Evolutionary conservation across 495 filamentous ascomycete genomes (phyloP).

Genomic region (Pseudevernia furfuracea): DNA sequence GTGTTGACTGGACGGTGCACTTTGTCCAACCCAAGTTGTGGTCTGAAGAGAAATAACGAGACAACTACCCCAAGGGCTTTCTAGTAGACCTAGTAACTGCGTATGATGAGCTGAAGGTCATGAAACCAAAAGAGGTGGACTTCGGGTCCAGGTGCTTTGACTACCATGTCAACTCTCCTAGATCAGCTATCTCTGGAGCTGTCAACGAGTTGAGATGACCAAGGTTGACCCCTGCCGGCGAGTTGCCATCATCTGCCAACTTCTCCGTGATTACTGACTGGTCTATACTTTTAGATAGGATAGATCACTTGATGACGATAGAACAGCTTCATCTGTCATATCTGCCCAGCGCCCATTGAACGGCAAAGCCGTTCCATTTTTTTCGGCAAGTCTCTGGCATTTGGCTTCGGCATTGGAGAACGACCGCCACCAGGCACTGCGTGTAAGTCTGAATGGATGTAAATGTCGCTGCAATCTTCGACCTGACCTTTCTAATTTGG

Average conservation of each 20-base stretch:
- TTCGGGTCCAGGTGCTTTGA: background rate
- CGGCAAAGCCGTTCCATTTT: background rate
- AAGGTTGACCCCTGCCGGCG: background rate
- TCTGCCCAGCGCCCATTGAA: background rate
- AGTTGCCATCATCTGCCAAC: background rate
- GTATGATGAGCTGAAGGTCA: background rate
- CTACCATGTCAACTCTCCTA: background rate
- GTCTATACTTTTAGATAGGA: background rate
- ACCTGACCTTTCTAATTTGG: background rate
- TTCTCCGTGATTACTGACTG: background rate
- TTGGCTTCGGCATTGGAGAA: background rate
- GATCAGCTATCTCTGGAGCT: background rate
- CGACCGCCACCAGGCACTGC: background rate
- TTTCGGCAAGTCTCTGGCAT: background rate
- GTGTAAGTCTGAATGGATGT: background rate
- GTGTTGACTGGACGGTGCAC: background rate
- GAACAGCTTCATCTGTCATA: background rate
- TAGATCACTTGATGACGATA: background rate
- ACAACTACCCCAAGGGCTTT: background rate
- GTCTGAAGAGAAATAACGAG: background rate
- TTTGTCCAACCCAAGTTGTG: background rate
- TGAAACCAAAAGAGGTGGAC: background rate
- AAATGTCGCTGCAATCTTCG: background rate
- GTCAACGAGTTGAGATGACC: background rate
- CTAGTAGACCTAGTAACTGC: background rate